Base-by-base conservation (phyloP, 78 protist species). In the Bodo saltans region DNA sequence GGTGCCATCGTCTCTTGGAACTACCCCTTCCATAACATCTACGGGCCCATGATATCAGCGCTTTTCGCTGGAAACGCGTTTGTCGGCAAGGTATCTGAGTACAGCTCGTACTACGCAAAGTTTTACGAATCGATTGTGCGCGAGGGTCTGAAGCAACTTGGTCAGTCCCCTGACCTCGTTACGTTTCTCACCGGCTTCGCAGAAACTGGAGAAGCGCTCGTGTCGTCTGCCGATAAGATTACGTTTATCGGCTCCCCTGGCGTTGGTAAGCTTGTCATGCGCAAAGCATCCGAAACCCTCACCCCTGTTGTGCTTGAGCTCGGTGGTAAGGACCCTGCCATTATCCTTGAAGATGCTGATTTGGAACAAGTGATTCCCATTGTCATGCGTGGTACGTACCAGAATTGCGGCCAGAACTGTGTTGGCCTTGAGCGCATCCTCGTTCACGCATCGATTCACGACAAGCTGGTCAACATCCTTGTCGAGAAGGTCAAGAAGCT, bases 261-360 rank as follows among this genome's bases (percentile, higher is more conserved):
- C 29, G 69, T 78, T 47, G 96, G 98, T 25, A 68, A 82, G 76
- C 0, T 17, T 1, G 68, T 92, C 32, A 68, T 79, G 90, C 53
- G 4, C 21, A 42, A 88, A 0, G 90, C 92, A 0, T 91, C 94
- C 2, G 72, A 86, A 8, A 11, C 28, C 76, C 27, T 86, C 33
- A 83, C 30, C 25, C 52, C 41, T 0, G 81, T 83, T 30, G 2
- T 73, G 25, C 79, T 87, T 30, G 90, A 87, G 74, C 68, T 95
- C 1, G 98, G 98, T 33, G 98, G 98, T 60, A 95, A 95, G 90
- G 86, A 92, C 1, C 98, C 98, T 28, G 68, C 83, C 41, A 85
- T 95, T 41, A 67, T 95, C 38, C 88, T 83, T 68, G 91, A 88
- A 41, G 95, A 91, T 83, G 89, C 88, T 28, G 92, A 95, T 70